Conservation (phyloP, 352 stramenopile species). For the Pythium vanterpoolii region DNA sequence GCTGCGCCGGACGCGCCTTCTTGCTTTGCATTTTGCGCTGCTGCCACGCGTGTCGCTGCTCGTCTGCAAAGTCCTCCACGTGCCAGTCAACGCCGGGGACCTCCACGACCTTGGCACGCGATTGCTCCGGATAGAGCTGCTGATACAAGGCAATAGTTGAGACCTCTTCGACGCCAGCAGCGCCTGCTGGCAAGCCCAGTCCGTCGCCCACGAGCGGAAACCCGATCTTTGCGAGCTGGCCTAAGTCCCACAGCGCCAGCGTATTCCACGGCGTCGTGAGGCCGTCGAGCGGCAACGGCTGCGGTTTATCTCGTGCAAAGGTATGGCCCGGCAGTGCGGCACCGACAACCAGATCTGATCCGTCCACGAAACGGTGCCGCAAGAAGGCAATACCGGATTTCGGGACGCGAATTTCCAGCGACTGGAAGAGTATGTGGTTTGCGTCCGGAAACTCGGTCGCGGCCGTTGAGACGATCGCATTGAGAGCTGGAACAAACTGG, state of each 20-base stretch:
- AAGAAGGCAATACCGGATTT: slow-evolving; percentile 54
- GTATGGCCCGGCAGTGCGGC: slow-evolving; percentile 83
- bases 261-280: slow-evolving; percentile 96
- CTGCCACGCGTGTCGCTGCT: slow-evolving; percentile 88
- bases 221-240: slow-evolving; percentile 86
- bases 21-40: slow-evolving; percentile 96
- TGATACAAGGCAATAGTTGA: slow-evolving; percentile 91
- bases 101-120: slow-evolving; percentile 80
- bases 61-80: slow-evolving; percentile 55
- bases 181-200: slow-evolving; percentile 43
- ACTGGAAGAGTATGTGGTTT: slow-evolving; percentile 84
- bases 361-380: slow-evolving; percentile 58
- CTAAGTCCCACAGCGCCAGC: slow-evolving; percentile 92
- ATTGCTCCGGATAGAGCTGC: slow-evolving; percentile 58
- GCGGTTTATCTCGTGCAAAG: slow-evolving; percentile 36
- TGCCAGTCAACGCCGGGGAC: slow-evolving; percentile 83
- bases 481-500: slow-evolving; percentile 94
- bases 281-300: slow-evolving; percentile 73
- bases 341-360: slow-evolving; percentile 87
- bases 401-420: slow-evolving; percentile 85
- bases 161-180: slow-evolving; percentile 92
- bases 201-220: slow-evolving; percentile 90
- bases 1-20: slow-evolving; percentile 66
- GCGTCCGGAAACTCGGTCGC: slow-evolving; percentile 46
- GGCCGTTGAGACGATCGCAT: slow-evolving; percentile 86